Percentiles rank a stretch among this genome's conserved stretches.
Conservation (phyloP, 495 filamentous ascomycete genomes). For the Viridothelium virens region DNA sequence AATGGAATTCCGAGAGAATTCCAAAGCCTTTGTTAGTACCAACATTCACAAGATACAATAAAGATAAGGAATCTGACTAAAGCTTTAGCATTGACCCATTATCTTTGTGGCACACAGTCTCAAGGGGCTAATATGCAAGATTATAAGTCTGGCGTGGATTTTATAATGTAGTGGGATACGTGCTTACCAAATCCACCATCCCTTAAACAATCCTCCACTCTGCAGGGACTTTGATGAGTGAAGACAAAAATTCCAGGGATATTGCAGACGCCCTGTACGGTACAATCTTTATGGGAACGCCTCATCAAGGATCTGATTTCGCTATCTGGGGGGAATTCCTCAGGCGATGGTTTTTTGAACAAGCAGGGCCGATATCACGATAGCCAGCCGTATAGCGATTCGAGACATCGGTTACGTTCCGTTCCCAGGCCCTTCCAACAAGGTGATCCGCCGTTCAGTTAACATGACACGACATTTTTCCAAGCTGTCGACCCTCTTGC, state of each 20-base stretch:
- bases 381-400: no score
- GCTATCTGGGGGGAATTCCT: conserved; percentile 15
- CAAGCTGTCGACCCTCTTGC: no score
- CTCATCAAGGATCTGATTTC: conserved; percentile 16
- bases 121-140: conserved; percentile 17
- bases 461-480: no score
- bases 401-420: no score
- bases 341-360: background rate
- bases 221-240: conserved; percentile 5
- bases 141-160: conserved; percentile 10
- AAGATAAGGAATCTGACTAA: background rate
- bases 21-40: conserved; percentile 13
- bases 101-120: conserved; percentile 22
- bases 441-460: no score
- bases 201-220: background rate
- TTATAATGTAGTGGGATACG: background rate
- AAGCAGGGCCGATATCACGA: no score
- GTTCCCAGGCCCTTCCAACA: no score
- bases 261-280: conserved; percentile 10
- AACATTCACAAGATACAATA: background rate
- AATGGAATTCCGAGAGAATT: conserved; percentile 6
- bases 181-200: background rate
- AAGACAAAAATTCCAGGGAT: conserved; percentile 10
- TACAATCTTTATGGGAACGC: conserved; percentile 18
- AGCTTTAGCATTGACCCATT: conserved; percentile 10